phyloP scores from a whole-genome alignment of 768 basidiomycete genomes.

The Agaricus subrufescens region DNA sequence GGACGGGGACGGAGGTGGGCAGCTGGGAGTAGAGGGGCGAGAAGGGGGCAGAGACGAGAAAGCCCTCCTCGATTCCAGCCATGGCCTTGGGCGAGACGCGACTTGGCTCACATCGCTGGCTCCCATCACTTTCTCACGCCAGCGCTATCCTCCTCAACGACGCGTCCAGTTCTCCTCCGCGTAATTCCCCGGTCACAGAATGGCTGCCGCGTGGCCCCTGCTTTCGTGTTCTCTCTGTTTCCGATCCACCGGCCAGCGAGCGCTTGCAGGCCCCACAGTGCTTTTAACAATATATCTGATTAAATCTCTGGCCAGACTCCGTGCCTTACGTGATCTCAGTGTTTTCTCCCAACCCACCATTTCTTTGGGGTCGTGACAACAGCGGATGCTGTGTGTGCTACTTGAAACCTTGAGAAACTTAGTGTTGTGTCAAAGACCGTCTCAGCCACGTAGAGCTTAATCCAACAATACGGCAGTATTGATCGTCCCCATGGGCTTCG shows the following conservation, averaged over 20 bases:
- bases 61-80: conserved; percentile 27
- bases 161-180: neutral
- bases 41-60: conserved; percentile 56
- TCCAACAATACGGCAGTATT: neutral
- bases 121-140: neutral
- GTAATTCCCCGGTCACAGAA: neutral
- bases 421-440: no score
- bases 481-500: neutral
- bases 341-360: neutral
- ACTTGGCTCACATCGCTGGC: neutral
- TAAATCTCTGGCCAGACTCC: neutral
- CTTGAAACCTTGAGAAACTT: no score
- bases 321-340: conserved; percentile 2
- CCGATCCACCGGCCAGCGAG: neutral
- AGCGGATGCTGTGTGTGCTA: neutral
- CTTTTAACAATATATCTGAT: neutral
- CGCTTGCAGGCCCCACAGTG: neutral
- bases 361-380: neutral
- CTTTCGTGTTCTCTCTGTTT: neutral
- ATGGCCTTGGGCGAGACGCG: neutral
- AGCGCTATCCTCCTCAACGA: no score
- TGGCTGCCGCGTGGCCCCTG: conserved; percentile 5
- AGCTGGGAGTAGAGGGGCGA: conserved; percentile 59
- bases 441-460: no score
- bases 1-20: conserved; percentile 46